Evolutionary conservation across 176 grass and related monocot species (phyloP), one percentile per base, ranked within the genome.

Genomic region (Bolboschoenus planiculmis): DNA sequence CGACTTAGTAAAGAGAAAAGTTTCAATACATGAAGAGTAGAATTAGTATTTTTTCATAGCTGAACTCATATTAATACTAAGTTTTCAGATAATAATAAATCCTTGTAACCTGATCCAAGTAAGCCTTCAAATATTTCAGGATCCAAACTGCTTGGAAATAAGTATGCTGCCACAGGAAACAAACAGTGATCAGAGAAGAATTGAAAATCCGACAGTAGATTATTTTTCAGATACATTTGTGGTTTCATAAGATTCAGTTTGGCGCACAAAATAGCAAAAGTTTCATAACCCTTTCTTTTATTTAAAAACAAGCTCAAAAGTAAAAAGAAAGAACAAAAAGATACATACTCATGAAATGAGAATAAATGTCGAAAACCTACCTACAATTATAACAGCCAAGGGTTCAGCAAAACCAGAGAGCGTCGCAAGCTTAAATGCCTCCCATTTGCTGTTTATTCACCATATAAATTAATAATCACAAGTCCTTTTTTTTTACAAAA

Each of bases 61-160:
- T 51, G 43, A 51, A 51, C 23, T 31, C 27, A 51, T 31, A 11
- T 20, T 76, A 50, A 31, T 15, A 53, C 18, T 30, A 18, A 72
- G 9, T 24, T 72, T 72, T 11, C 1, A 7, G n/a, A 72, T 72
- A 46, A 72, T 46, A 14, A 8, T 46, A 26, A 14, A 72, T 72
- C 31, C 13, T 43, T 70, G 21, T 79, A 85, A 98, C 95, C 95
- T 93, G 93, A 92, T 93, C 92, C 95, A 89, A 98, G 95, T 93
- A 98, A 85, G 56, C 95, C 92, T 88, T 98, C 92, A 83, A 98
- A 73, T 80, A 98, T 94, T 92, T 95, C 92, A 56, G 95, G 95
- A 87, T 93, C 84, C 82, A 98, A 71, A 68, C 81, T 89, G 71
- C 90, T 98, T 66, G 95, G 95, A 80, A 98, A 94, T 82, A 95